Base-by-base conservation (phyloP, 441 rosid species). In the Syzygium syzygioides region DNA sequence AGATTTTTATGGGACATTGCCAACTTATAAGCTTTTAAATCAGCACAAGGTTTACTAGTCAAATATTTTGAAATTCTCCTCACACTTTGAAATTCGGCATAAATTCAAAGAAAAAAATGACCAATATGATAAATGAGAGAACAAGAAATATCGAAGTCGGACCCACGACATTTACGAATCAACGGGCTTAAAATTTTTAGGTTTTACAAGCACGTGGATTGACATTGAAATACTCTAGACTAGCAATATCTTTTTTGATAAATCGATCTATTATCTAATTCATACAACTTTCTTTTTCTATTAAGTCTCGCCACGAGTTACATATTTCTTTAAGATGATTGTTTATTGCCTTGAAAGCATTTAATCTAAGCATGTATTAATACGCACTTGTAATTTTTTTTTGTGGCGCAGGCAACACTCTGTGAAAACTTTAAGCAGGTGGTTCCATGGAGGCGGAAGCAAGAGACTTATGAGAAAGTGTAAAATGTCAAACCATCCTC, bases 371-470 rank as follows among this genome's bases (percentile, higher is more conserved):
- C 50, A 25, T 79, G 18, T n/a, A 20, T 8, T 18, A n/a, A n/a
- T 20, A 79, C 12, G 30, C 50, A 41, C n/a, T 45, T 25, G 28
- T 12, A 19, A 37, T 20, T 0, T 55, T 34, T 32, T 85, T 41
- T 41, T 48, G 8, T 12, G 4, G 48, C 28, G 86, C 89, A 87
- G 89, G 89, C 86, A 79, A 80, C 56, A 7, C 84, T 87, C 19
- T 87, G 50, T 45, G 86, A 80, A n/a, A 83, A 85, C 57, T 53
- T 87, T 41, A 87, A 87, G 86, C 89, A 87, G 76, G 89, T 56
- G 89, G 89, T 87, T 50, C 89, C 86, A 56, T 87, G 89, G 89
- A 57, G 86, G 52, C 71, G 89, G 45, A 87, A 41, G 79, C 86
- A 45, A 20, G 41, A 59, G 30, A 30, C 59, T 23, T 41, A 12